phyloP scores from a whole-genome alignment of 768 basidiomycete species.

The Kwoniella dendrophila region DNA sequence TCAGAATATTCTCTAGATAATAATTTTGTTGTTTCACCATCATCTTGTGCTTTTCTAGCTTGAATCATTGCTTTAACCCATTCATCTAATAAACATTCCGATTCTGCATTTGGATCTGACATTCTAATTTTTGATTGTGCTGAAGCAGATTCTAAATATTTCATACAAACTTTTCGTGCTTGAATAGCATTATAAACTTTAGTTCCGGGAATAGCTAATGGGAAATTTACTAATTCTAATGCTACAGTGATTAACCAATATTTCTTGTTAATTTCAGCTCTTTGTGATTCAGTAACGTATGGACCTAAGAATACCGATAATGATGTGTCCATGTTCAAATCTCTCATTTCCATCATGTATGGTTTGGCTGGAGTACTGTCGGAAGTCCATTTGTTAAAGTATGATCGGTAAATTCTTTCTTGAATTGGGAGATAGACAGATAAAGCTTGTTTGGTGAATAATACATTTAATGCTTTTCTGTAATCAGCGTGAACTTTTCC shows the following conservation, averaged over 20 bases:
- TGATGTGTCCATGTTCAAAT: constrained; percentile 96
- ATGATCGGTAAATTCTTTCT: constrained; percentile 76
- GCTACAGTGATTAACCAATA: constrained; percentile 96
- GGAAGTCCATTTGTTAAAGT: constrained; percentile 73
- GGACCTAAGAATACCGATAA: constrained; percentile 91
- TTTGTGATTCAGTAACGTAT: constrained; percentile 80
- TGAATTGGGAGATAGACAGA: constrained; percentile 81
- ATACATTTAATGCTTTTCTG: constrained; percentile 80
- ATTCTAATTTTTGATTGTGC: constrained; percentile 76
- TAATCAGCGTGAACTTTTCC: constrained; percentile 93
- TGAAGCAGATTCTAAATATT: constrained; percentile 70
- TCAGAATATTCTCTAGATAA: constrained; percentile 74
- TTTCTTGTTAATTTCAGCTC: constrained; percentile 80
- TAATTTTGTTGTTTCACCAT: constrained; percentile 67
- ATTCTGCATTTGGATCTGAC: constrained; percentile 70
- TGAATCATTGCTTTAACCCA: constrained; percentile 79
- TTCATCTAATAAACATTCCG: constrained; percentile 87
- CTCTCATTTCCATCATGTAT: constrained; percentile 84
- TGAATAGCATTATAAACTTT: constrained; percentile 93
- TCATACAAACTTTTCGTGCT: constrained; percentile 80
- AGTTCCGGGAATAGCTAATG: constrained; percentile 89
- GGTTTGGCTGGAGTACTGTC: constrained; percentile 60
- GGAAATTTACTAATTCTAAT: constrained; percentile 98
- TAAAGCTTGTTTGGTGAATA: constrained; percentile 93
- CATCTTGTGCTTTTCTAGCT: constrained; percentile 50